Evolutionary conservation across 2,329 filamentous ascomycete genomes (phyloP).

Genomic region (Lasiodiplodia gonubiensis): DNA sequence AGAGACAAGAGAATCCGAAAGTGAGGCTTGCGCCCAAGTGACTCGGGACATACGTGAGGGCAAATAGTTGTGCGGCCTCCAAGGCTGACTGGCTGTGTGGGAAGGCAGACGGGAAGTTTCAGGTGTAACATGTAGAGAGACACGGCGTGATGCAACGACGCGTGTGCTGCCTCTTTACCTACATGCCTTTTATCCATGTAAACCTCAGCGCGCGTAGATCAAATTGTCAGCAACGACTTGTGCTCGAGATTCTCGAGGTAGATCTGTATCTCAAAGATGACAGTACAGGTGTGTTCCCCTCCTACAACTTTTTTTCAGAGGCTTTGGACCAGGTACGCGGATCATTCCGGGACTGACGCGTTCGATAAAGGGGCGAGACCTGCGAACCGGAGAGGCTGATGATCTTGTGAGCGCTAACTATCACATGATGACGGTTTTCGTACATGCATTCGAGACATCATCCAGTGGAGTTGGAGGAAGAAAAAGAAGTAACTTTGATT

Average conservation of each 20-base stretch:
- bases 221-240: background rate
- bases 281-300: background rate
- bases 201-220: background rate
- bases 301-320: background rate
- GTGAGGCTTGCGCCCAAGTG: background rate
- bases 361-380: background rate
- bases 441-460: background rate
- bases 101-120: background rate
- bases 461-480: background rate
- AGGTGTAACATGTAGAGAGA: background rate
- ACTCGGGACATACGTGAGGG: background rate
- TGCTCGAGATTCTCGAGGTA: background rate
- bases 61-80: background rate
- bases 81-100: background rate
- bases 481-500: background rate
- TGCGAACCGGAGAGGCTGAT: constrained; percentile 1
- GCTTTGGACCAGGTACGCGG: background rate
- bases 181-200: background rate
- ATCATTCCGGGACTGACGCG: background rate
- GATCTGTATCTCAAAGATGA: background rate
- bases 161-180: background rate
- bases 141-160: background rate
- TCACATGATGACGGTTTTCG: constrained; percentile 18
- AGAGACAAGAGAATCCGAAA: background rate
- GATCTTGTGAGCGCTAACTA: constrained; percentile 9